Evolutionary conservation across 257 asterid genomes (phyloP).

Genomic region (Cruciata laevipes): DNA sequence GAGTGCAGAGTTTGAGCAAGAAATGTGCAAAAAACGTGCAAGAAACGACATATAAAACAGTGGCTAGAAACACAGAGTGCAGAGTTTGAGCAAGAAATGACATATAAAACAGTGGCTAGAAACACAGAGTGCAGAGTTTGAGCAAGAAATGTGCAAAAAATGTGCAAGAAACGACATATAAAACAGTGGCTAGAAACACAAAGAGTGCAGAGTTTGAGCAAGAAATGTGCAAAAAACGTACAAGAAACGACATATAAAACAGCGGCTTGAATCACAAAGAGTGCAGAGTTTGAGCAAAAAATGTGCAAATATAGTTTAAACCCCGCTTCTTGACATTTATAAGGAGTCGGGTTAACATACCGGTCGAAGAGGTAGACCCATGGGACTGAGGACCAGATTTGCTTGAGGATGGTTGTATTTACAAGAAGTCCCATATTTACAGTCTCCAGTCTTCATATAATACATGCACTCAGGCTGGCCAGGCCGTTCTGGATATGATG

Average conservation of each 20-base stretch:
- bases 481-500: slow-evolving; percentile 77
- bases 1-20: not conserved
- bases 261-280: no score
- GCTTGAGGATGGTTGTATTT: slow-evolving; percentile 82
- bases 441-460: slow-evolving; percentile 77
- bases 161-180: not conserved
- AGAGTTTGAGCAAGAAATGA: not conserved
- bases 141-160: not conserved
- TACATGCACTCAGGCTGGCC: slow-evolving; percentile 82
- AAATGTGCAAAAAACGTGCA: not conserved
- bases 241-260: no score
- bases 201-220: not conserved
- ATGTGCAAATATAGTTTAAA: not conserved
- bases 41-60: no score
- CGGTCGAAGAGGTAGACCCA: slow-evolving; percentile 89
- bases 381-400: slow-evolving; percentile 57
- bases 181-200: not conserved
- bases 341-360: slow-evolving; percentile 24
- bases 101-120: not conserved
- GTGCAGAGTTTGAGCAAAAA: no score
- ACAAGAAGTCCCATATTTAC: slow-evolving; percentile 85
- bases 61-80: no score
- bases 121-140: not conserved
- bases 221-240: not conserved
- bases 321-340: not conserved